Evolutionary conservation across 441 rosid species (phyloP), one percentile per base, ranked within the genome.

Genomic region (Capsella rubella): DNA sequence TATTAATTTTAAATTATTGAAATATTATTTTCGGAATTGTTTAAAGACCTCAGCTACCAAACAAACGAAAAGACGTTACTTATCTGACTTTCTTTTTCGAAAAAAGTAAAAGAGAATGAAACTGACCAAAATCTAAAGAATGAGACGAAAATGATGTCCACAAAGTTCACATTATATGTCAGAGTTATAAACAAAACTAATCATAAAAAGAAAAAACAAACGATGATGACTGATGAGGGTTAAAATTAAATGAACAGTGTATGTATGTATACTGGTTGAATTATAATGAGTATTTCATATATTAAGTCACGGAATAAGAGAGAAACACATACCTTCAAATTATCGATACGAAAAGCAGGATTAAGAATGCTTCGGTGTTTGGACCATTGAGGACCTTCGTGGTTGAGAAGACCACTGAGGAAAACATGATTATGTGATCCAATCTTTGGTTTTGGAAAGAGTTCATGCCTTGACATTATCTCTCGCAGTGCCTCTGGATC

Each of bases 351-450:
- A 31, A 79, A 79, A 32, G 82, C 79, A 70, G 82, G 82, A 40
- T 79, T 79, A 28, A 79, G 73, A 54, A 79, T 75, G 67, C 74
- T 71, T 52, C 79, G 76, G 28, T 75, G 82, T 40, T 79, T 75
- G 3, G 79, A 71, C 82, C 82, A 79, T 67, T 79, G 45, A 15
- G 75, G 70, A 21, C 82, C 82, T 71, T 79, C 79, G 27, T 79
- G 82, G 34, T 71, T 58, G 47, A 79, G 79, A 51, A 79, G 82
- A 47, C 82, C 82, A 75, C 73, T 75, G 15, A 79, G 71, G 29
- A 78, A 73, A 43, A 78, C 81, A 62, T 78, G 78, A 62, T 73
- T 78, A 25, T 73, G 79, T 58, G 75, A 68, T 5, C 79, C 76
- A 40, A 71, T 69, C 72, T 74, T 79, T 66, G 79, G 76, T 37